phyloP scores from a whole-genome alignment of 2,329 filamentous ascomycete genomes.

The Metarhizium rileyi region DNA sequence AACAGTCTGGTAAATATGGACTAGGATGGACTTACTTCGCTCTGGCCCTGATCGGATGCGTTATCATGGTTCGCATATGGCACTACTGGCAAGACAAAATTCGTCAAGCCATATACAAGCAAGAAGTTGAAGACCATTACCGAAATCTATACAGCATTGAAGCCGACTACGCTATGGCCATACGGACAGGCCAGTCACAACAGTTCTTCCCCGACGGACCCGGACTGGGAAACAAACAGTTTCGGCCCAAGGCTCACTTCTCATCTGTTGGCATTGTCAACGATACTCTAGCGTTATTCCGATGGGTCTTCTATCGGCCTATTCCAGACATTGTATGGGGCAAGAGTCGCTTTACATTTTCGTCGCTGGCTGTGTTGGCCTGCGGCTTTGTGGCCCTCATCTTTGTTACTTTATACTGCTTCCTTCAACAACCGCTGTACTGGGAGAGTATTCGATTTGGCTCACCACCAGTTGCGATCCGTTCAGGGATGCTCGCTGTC shows the following conservation, averaged over 20 bases:
- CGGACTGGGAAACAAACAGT: conserved; percentile 44
- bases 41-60: conserved; percentile 56
- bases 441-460: conserved; percentile 80
- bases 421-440: conserved; percentile 80
- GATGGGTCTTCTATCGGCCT: conserved; percentile 84
- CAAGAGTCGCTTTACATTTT: conserved; percentile 65
- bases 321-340: conserved; percentile 64
- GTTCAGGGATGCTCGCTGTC: conserved; percentile 84
- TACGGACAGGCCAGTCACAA: conserved; percentile 41
- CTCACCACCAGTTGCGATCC: conserved; percentile 78
- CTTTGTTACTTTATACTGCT: conserved; percentile 73
- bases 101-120: conserved; percentile 78
- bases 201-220: conserved; percentile 67
- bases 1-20: conserved; percentile 72
- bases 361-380: conserved; percentile 62
- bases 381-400: conserved; percentile 58
- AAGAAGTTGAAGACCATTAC: conserved; percentile 62
- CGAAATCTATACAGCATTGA: conserved; percentile 42
- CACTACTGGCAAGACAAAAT: conserved; percentile 92
- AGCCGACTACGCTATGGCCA: conserved; percentile 34
- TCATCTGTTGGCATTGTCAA: conserved; percentile 68
- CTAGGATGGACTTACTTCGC: conserved; percentile 85
- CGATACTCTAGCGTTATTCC: conserved; percentile 69
- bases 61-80: conserved; percentile 65
- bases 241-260: conserved; percentile 59